These are phyloP conservation scores for Pochonia chlamydosporia DNA, from an alignment of 2,329 filamentous ascomycete species.

Conservation along the genomic window DNA sequence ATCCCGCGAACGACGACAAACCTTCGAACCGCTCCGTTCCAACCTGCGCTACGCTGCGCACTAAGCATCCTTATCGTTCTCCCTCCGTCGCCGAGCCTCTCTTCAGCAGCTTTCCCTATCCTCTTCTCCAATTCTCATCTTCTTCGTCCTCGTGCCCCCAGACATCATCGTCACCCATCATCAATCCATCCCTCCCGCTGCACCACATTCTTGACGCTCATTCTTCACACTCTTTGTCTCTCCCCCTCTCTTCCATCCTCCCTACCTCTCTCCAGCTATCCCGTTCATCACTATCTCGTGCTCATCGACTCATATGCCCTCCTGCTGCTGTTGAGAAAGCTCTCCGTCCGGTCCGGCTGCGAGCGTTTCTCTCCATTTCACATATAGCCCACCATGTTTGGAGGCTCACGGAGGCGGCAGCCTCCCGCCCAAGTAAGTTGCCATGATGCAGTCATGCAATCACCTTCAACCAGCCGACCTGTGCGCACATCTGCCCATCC, in stretches of 20 bases:
- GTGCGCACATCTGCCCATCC: no score
- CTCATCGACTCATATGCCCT: conserved; percentile 7
- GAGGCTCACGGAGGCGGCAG: conserved; percentile 42
- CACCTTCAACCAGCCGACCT: no score
- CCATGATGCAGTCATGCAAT: neutral
- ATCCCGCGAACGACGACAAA: conserved; percentile 1
- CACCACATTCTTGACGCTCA: neutral
- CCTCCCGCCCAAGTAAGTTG: conserved; percentile 41
- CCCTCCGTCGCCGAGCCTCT: conserved; percentile 9
- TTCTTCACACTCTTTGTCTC: neutral
- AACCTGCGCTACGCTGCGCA: conserved; percentile 8
- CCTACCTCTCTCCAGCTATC: neutral
- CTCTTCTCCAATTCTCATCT: neutral
- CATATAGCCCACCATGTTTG: conserved; percentile 37
- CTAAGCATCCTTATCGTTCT: conserved; percentile 3
- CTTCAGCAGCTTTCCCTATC: conserved; percentile 10
- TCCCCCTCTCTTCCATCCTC: neutral
- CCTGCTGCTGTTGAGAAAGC: conserved; percentile 12
- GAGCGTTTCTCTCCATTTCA: conserved; percentile 1
- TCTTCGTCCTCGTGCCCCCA: neutral
- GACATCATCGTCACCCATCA: no score
- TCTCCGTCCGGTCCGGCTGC: conserved; percentile 1
- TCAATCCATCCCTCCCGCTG: no score
- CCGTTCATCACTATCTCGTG: conserved; percentile 2
- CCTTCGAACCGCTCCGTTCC: conserved; percentile 2